Percentiles rank a stretch among this genome's conserved stretches.
These are phyloP conservation scores for Hypoxylon fragiforme DNA, from an alignment of 495 filamentous ascomycete genomes.

Conservation along the genomic window DNA sequence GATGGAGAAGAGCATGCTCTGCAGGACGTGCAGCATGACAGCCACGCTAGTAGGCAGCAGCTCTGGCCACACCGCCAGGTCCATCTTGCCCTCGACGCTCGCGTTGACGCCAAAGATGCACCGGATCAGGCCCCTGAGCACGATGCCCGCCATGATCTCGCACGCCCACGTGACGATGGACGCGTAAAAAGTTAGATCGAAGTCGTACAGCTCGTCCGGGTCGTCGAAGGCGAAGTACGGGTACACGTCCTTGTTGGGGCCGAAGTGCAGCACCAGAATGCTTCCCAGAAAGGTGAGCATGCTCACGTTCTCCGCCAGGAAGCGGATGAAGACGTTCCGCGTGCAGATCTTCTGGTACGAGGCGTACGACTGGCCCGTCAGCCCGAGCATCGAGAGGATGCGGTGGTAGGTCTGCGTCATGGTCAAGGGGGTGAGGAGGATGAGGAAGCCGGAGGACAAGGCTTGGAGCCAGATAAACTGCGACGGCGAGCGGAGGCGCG, in stretches of 20 bases:
- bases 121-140: conserved; percentile 57
- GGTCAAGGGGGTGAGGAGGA: conserved; percentile 60
- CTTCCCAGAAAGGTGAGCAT: conserved; percentile 67
- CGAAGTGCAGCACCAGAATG: conserved; percentile 63
- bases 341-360: conserved; percentile 63
- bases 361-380: conserved; percentile 57
- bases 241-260: conserved; percentile 62
- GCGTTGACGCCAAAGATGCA: conserved; percentile 59
- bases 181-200: conserved; percentile 61
- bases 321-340: conserved; percentile 63
- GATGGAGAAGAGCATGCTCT: conserved; percentile 69
- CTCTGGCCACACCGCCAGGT: conserved; percentile 64
- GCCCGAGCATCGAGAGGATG: conserved; percentile 47
- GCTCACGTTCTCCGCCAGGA: conserved; percentile 62
- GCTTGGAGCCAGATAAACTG: conserved; percentile 65
- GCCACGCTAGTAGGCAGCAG: conserved; percentile 62
- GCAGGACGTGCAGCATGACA: conserved; percentile 65
- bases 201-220: conserved; percentile 52
- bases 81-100: conserved; percentile 60
- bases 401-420: conserved; percentile 62
- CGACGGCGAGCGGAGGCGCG: conserved; percentile 59
- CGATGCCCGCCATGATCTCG: conserved; percentile 59
- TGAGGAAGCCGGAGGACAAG: conserved; percentile 58
- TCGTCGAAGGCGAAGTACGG: conserved; percentile 62
- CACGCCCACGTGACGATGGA: conserved; percentile 64